Conservation (phyloP, 257 asterid genomes). For the Gentiana dahurica region DNA sequence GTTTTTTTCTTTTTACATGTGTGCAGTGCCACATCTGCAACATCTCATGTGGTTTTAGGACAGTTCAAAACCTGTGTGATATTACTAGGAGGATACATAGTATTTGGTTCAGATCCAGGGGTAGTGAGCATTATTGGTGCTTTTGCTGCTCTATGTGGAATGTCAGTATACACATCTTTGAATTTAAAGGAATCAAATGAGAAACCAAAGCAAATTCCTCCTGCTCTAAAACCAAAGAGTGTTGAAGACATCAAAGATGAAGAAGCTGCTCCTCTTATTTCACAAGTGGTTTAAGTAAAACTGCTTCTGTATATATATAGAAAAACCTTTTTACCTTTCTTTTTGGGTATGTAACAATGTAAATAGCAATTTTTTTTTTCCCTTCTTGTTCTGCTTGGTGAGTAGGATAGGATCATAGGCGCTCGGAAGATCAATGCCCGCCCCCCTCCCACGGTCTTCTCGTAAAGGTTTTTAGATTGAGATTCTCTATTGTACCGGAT, state of each 20-base stretch:
- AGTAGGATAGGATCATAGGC: too few species aligned
- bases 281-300: slow-evolving; percentile 3
- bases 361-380: too few species aligned
- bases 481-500: too few species aligned
- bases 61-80: slow-evolving; percentile 95
- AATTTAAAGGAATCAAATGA: slow-evolving; percentile 33
- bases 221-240: slow-evolving; percentile 5
- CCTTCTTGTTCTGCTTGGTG: too few species aligned
- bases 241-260: slow-evolving; percentile 7
- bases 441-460: too few species aligned
- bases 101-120: slow-evolving; percentile 92
- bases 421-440: not conserved
- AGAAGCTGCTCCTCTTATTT: slow-evolving; percentile 4
- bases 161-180: slow-evolving; percentile 58
- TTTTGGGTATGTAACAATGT: too few species aligned
- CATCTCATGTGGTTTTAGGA: slow-evolving; percentile 92
- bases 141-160: slow-evolving; percentile 53
- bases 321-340: too few species aligned
- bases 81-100: slow-evolving; percentile 76
- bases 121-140: slow-evolving; percentile 74
- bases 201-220: slow-evolving; percentile 30
- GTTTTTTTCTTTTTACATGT: not conserved
- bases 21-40: slow-evolving; percentile 87
- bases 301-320: too few species aligned
- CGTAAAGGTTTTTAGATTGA: too few species aligned